Base-by-base conservation (phyloP, 2,329 filamentous ascomycete species). In the Aspergillus pseudoviridinutans region DNA sequence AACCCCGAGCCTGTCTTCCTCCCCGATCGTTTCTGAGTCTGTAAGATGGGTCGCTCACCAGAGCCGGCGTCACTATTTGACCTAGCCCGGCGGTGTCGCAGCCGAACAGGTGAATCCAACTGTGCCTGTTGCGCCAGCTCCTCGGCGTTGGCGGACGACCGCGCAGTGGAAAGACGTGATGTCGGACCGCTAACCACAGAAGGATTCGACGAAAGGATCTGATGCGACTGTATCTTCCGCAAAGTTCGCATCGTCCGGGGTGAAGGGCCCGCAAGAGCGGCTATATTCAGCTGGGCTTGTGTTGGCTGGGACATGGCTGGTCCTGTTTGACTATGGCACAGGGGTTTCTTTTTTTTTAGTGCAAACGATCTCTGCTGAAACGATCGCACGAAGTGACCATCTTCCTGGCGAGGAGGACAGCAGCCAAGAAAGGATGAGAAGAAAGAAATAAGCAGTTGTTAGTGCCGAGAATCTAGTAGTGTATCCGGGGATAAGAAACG, bases 171-270 rank as follows among this genome's bases (percentile, higher is more conserved):
- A 58, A 71, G 80, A 44, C 75, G 80, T 49, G 82, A 81, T 68
- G 87, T 85, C 67, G 87, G 84, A n/a, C 86, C 82, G 65, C 87
- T 85, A 61, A 87, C 78, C 0, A 84, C 84, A 25, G 82, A 78
- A 53, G 74, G 66, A 35, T 71, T 82, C 60, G 85, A 76, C 70
- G 70, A 91, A 75, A 74, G 83, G 80, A 77, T 69, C 58, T 91
- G 88, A 52, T 90, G 88, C 32, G 89, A 92, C 74, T 91, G 88
- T 29, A 91, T 84, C 70, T 88, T 87, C 64, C 89, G 84, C 59
- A 92, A 80, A 50, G 84, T 82, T 66, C 88, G 84, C 70, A 87
- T 84, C 27, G 85, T 85, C 60, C 85, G 82, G 38, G 72, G 71
- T 49, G 66, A 61, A 29, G 68, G 65, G 56, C 61, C 62, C n/a